Evolutionary conservation across 1,139 yeast genomes (phyloP), one percentile per base, ranked within the genome.

Genomic region (Magnusiomyces sp.): DNA sequence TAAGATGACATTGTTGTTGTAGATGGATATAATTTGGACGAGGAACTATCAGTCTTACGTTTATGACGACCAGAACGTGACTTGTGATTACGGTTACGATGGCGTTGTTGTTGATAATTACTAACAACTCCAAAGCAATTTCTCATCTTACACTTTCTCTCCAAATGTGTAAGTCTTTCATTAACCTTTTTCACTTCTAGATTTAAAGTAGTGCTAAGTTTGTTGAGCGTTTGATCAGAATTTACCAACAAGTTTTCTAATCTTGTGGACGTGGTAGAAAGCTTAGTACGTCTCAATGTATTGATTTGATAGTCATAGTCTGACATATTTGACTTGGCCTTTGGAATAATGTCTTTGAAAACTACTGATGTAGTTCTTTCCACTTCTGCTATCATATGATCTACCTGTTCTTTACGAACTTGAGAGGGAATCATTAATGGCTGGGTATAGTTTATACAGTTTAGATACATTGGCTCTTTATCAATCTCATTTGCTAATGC

Each of bases 181-280:
- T 77, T 77, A n/a, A 85, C 70, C 55, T 80, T 78, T 51, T 95
- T 71, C 40, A 86, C 69, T 58, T 85, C 87, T 49, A 87, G 68
- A 32, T 89, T 79, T 48, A 87, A 69, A 0, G 94, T 83, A 0
- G 96, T 88, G 64, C 83, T 86, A 53, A 88, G 83, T 61, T 86
- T 95, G 56, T 92, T 85, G 51, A 84, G 77, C 20, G 86, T 76
- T 55, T 95, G 72, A 64, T 88, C 95, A 50, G 90, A 80, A 43
- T 76, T 73, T 20, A 83, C 79, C 40, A 88, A 71, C n/a, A 51
- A 39, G 27, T 29, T 34, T 29, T 51, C 54, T 29, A 51, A 41
- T 9, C 54, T 51, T 1, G 49, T 45, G 1, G 51, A 46, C 4
- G 54, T 51, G 5, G 46, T 41, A 2, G 54, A 51, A n/a, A 51